Base-by-base conservation (phyloP, 352 stramenopile genomes). In the Pythium folliculosum region DNA sequence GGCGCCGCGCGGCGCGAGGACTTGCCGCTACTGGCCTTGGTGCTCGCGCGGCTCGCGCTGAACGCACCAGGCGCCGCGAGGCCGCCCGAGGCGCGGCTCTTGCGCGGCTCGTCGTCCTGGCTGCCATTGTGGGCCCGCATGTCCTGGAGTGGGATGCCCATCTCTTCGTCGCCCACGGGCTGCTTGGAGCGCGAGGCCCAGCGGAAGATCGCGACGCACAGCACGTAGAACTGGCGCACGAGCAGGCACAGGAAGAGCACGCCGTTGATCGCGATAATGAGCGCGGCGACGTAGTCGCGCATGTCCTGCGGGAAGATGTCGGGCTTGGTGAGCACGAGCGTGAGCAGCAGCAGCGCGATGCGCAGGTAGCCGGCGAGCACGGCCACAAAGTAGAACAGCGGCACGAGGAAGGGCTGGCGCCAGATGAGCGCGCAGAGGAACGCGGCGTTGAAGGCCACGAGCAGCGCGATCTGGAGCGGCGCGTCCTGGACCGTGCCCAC, bases 181-280 rank as follows among this genome's bases (percentile, higher is more conserved):
- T 45, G 37, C 30, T 73, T 62, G n/a, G 32, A 9, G n/a, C 68
- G 60, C 37, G 60, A 67, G 4, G 50, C 63, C 68, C 65, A 78
- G 25, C 51, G 53, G 40, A 53, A 67, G 23, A 78, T 53, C 22
- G 63, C 66, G 13, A 60, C 21, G 1, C 25, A 27, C 2, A 74
- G 62, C 14, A 76, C 70, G 45, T 80, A 86, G n/a, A 77, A 59
- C 59, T 82, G 75, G 17, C 73, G 77, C 5, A 75, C 50, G 21
- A 84, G 57, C 6, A 88, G 25, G 32, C 77, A 81, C 3, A 84
- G 22, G n/a, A 86, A 37, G 17, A 86, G 59, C 53, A 82, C 65
- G 45, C 52, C 61, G 56, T 86, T 81, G 49, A 84, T 67, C 5
- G 49, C 67, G 43, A 88, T 80, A 50, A 80, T 78, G n/a, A 80